Percentiles rank a stretch among this genome's conserved stretches.
Evolutionary conservation across 352 stramenopile genomes (phyloP).

Genomic region (Hyaloperonospora brassicae): DNA sequence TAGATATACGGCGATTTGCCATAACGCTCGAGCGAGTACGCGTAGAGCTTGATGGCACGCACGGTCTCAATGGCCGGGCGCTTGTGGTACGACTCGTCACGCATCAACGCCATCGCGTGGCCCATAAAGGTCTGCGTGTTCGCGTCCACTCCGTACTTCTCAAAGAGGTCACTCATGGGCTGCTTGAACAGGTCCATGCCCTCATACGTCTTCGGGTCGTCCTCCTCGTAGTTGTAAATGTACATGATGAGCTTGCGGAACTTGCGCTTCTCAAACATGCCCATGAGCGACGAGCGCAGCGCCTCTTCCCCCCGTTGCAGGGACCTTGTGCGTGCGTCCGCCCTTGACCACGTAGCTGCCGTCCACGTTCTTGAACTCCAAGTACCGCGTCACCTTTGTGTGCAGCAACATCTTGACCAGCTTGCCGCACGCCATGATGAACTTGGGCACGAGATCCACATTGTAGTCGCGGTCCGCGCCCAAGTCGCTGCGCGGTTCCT

Average conservation of each 20-base stretch:
- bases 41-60: constrained; percentile 96
- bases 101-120: constrained; percentile 98
- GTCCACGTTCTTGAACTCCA: constrained; percentile 99
- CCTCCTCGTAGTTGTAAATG: constrained; percentile 93
- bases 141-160: constrained; percentile 95
- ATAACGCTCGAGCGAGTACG: constrained; percentile 94
- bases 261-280: constrained; percentile 98
- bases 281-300: constrained; percentile 94
- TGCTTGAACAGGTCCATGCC: constrained; percentile 92
- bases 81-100: constrained; percentile 85
- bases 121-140: constrained; percentile 99
- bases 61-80: constrained; percentile 90
- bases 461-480: constrained; percentile 99
- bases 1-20: constrained; percentile 99
- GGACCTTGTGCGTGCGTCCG: constrained; percentile 96
- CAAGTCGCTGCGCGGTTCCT: constrained; percentile 64
- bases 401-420: constrained; percentile 97
- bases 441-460: constrained; percentile 99
- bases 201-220: constrained; percentile 86
- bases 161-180: constrained; percentile 97
- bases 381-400: constrained; percentile 97
- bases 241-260: constrained; percentile 98
- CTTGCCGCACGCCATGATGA: constrained; percentile 99
- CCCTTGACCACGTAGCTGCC: constrained; percentile 98
- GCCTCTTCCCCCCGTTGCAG: constrained; percentile 95